Evolutionary conservation across 164 flowering plant genomes (phyloP).

Genomic region (Vitis riparia): DNA sequence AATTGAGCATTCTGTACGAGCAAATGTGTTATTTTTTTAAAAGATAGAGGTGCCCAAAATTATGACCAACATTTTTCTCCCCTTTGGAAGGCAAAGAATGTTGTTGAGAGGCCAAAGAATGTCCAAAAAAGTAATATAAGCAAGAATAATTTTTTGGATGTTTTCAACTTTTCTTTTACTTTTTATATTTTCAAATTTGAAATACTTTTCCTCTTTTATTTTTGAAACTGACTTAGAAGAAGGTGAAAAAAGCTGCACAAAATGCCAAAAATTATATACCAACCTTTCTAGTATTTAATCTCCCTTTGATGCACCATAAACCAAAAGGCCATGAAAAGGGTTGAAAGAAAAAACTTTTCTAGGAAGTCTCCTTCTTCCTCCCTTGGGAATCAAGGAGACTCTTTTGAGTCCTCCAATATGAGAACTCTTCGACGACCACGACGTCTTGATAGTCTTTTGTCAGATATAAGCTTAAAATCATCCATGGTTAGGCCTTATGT

Average conservation of each 20-base stretch:
- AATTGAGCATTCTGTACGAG: too few relatives aligned
- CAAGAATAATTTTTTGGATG: background rate
- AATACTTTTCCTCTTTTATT: slow-evolving; percentile 16
- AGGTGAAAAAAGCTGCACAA: slow-evolving; percentile 26
- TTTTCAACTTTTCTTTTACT: background rate
- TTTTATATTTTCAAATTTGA: slow-evolving; percentile 3
- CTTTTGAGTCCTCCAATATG: background rate
- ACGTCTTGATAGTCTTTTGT: too few relatives aligned
- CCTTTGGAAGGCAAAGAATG: background rate
- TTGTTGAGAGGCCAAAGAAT: slow-evolving; percentile 2
- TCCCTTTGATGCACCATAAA: slow-evolving; percentile 10
- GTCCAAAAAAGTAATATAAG: slow-evolving; percentile 1
- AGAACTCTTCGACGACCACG: background rate
- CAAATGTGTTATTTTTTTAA: background rate
- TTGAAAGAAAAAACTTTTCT: slow-evolving; percentile 1
- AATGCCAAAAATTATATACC: slow-evolving; percentile 25
- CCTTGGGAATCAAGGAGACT: too few relatives aligned
- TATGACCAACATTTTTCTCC: background rate
- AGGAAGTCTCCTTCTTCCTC: slow-evolving; percentile 6
- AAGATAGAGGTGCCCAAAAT: background rate
- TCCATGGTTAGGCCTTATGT: slow-evolving; percentile 34
- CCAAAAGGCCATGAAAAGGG: slow-evolving; percentile 4
- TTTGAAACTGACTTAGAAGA: slow-evolving; percentile 21
- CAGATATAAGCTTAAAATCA: slow-evolving; percentile 15
- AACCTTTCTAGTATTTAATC: slow-evolving; percentile 33